phyloP scores from a whole-genome alignment of 2,329 filamentous ascomycete genomes.

The Phoma sp. region DNA sequence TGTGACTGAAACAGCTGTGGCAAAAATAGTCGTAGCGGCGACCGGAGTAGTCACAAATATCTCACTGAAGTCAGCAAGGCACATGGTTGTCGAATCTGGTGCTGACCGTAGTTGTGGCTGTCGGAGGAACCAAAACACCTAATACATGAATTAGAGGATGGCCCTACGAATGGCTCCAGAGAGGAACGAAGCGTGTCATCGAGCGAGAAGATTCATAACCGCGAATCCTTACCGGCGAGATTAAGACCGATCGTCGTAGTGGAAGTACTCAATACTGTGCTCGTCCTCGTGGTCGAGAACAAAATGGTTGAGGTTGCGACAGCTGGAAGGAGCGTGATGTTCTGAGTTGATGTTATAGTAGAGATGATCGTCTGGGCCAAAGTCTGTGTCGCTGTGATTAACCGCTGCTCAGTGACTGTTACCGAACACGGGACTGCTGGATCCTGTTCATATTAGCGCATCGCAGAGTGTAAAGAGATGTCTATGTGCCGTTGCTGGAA shows the following conservation, averaged over 20 bases:
- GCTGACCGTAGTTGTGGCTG: too few species aligned
- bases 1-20: not conserved
- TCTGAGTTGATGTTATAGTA: not conserved
- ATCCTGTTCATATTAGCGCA: slow-evolving; percentile 6
- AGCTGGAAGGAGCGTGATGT: not conserved
- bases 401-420: slow-evolving; percentile 6
- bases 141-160: too few species aligned
- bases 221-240: not conserved
- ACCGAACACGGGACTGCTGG: not conserved
- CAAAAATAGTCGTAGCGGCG: not conserved
- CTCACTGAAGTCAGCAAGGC: not conserved
- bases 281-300: not conserved
- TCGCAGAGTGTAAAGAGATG: not conserved
- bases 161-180: too few species aligned
- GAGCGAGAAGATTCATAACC: too few species aligned
- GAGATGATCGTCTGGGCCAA: not conserved
- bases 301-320: not conserved
- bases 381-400: not conserved
- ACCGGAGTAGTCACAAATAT: not conserved
- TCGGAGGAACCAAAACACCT: too few species aligned
- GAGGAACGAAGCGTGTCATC: too few species aligned
- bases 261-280: not conserved
- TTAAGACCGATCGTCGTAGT: not conserved
- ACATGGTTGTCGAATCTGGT: too few species aligned
- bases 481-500: not conserved